phyloP scores from a whole-genome alignment of 139 green algal genomes.

The Desmodesmus armatus region DNA sequence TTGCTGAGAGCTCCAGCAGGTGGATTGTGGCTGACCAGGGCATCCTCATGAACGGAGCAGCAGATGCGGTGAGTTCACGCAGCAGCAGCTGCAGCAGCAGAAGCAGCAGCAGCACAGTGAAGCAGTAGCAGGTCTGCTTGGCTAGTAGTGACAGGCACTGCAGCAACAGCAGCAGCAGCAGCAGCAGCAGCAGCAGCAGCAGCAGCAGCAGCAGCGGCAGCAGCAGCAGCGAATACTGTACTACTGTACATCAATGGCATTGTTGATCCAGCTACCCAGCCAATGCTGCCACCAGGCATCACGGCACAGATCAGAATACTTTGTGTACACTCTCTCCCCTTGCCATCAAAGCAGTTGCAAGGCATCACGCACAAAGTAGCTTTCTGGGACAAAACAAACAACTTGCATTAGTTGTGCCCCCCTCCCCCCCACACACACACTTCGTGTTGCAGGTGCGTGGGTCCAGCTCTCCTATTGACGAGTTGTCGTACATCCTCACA shows the following conservation, averaged over 20 bases:
- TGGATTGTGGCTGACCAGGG: slow-evolving; percentile 94
- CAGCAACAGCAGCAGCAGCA: background rate
- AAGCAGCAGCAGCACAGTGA: background rate
- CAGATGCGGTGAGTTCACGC: slow-evolving; percentile 66
- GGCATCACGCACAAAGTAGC: no score
- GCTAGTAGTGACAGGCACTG: background rate
- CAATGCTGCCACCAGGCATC: no score
- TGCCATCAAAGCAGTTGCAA: no score
- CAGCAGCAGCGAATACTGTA: background rate
- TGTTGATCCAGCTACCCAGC: no score
- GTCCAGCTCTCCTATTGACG: slow-evolving; percentile 70
- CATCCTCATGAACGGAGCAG: slow-evolving; percentile 73
- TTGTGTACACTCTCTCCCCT: no score
- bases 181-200: slow-evolving; percentile 2
- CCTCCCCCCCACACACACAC: no score
- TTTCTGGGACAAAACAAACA: no score
- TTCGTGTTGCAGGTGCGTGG: slow-evolving; percentile 80
- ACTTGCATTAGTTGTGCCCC: no score
- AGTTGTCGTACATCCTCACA: slow-evolving; percentile 87
- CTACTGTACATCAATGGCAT: no score
- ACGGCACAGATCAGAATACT: no score
- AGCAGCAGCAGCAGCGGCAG: background rate
- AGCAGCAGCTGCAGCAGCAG: background rate
- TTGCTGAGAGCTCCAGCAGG: slow-evolving; percentile 84
- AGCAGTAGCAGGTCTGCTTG: background rate